Percentiles rank a stretch among this genome's conserved stretches.
Evolutionary conservation across 305 asterid species (phyloP).

Genomic region (Fraxinus ornus): DNA sequence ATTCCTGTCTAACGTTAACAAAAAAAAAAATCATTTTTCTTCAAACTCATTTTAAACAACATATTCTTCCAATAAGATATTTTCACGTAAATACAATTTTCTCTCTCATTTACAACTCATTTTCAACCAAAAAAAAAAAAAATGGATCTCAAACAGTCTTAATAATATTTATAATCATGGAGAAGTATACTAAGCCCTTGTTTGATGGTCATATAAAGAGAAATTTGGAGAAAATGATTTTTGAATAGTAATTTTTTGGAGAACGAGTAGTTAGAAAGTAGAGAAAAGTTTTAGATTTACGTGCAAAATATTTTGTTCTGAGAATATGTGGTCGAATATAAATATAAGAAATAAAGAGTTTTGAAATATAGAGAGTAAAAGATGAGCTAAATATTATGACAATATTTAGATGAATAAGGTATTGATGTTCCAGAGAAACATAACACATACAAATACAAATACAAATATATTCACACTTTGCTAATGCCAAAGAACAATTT

Average conservation of each 20-base stretch:
- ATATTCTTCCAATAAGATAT: too few relatives aligned
- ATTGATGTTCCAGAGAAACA: neutral
- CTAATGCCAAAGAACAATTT: neutral
- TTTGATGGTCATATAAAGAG: neutral
- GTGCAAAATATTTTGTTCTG: neutral
- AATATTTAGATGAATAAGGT: neutral
- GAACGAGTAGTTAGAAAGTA: neutral
- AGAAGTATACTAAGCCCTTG: neutral
- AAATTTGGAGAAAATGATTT: neutral
- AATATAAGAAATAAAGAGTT: too few relatives aligned
- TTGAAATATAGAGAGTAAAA: too few relatives aligned
- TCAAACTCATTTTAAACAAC: too few relatives aligned
- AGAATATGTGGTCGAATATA: neutral
- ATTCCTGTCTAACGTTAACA: too few relatives aligned
- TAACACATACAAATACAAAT: neutral
- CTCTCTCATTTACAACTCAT: too few relatives aligned
- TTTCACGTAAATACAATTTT: too few relatives aligned
- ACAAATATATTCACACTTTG: neutral
- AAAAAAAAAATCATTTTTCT: too few relatives aligned
- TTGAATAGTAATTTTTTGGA: too few relatives aligned
- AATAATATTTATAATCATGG: neutral
- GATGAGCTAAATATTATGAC: neutral
- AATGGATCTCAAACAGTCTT: neutral
- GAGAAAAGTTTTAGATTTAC: neutral
- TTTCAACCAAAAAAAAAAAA: too few relatives aligned